Evolutionary conservation across 1,139 yeast genomes (phyloP), one percentile per base, ranked within the genome.

Genomic region (Yamadazyma spencermartinsiae): DNA sequence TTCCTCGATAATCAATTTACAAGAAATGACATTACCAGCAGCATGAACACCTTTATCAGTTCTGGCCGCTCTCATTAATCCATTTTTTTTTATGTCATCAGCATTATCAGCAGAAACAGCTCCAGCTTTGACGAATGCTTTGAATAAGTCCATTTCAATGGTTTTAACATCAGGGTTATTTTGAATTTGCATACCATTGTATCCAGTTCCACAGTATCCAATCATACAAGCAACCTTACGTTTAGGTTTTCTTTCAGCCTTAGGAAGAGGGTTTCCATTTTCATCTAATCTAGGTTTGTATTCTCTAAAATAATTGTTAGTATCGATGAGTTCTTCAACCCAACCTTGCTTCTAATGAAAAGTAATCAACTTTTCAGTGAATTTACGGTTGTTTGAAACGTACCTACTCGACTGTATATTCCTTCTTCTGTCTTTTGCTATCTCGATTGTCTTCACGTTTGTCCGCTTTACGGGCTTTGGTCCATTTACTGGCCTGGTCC

Each of bases 41-140:
- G 99, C 98, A 63, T 92, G 99, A 12, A 92, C 99, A 45, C 98
- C 99, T 63, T 92, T 94, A 60, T 92, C 99, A 4, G 99, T 92
- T 62, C 98, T 76, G 3, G 98, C 98, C 33, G 98, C 96, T 54
- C 99, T 78, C 86, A 87, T 85, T 54, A 94, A 86, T 0, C 94
- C 90, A 40, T 83, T 82, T 58, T 92, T 92, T 58, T 87, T 89
- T 50, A 94, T 79, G 59, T 92, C 98, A 45, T 81, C 83, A 3
- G 96, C 80, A 61, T 92, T 92, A 54, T 87, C 95, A 41, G 80
- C 78, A 0, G 96, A 86, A 42, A 92, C 79, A 6, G 96, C 98
- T 13, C 97, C 98, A 1, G 96, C 92, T 44, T 76, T 75, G 20
- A 82, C 84, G 60, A 92, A 82, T 0, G 98, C 97, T 31, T 76